Percentiles rank a stretch among this genome's conserved stretches.
These are phyloP conservation scores for Kwoniella europaea DNA, from an alignment of 768 basidiomycete genomes.

Conservation along the genomic window DNA sequence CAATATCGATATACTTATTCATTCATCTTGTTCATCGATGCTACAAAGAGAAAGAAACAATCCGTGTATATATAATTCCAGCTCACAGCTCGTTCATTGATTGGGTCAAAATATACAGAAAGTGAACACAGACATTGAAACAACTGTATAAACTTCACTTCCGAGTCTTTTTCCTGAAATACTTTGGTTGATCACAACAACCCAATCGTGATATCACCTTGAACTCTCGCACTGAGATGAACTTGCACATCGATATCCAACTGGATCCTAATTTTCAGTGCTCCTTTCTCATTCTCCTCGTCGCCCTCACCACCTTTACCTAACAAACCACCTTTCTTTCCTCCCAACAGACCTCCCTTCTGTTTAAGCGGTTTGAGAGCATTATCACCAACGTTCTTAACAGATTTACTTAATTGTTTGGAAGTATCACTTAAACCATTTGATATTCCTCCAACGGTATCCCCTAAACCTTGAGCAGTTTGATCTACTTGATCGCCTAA, in stretches of 20 bases:
- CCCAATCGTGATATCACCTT: constrained; percentile 29
- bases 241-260: constrained; percentile 27
- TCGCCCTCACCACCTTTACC: constrained; percentile 4
- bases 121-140: too few species aligned
- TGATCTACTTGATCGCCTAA: not conserved
- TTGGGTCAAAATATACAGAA: too few species aligned
- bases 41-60: too few species aligned
- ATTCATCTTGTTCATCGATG: too few species aligned
- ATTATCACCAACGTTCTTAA: constrained; percentile 9
- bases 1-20: too few species aligned
- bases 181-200: constrained; percentile 7
- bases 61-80: too few species aligned
- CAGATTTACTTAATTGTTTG: not conserved
- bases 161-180: not conserved
- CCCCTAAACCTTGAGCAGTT: not conserved
- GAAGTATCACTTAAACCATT: constrained; percentile 8
- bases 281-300: constrained; percentile 12
- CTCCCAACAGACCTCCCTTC: not conserved
- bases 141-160: too few species aligned
- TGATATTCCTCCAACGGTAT: not conserved
- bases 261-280: constrained; percentile 21
- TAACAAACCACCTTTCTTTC: constrained; percentile 12
- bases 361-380: constrained; percentile 9
- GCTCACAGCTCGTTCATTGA: too few species aligned
- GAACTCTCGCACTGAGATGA: constrained; percentile 22